phyloP scores from a whole-genome alignment of 805 yeast genomes.

The Myxozyma sirexii region DNA sequence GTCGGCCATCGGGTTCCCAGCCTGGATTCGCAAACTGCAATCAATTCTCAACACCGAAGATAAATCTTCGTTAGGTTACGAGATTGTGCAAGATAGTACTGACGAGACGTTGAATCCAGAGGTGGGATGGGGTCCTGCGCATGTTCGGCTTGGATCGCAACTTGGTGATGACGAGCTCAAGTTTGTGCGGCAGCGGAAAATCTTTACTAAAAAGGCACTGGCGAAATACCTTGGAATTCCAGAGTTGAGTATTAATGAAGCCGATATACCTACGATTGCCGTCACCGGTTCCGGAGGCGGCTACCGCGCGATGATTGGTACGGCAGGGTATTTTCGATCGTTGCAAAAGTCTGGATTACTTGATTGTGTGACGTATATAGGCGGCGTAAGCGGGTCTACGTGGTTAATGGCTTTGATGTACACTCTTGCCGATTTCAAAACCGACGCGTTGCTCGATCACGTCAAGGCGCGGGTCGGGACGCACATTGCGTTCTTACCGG shows the following conservation, averaged over 20 bases:
- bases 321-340: constrained; percentile 34
- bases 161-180: constrained; percentile 27
- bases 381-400: constrained; percentile 37
- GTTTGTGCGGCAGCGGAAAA: constrained; percentile 25
- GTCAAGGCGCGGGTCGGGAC: constrained; percentile 26
- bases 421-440: constrained; percentile 27
- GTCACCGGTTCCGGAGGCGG: constrained; percentile 39
- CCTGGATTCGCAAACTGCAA: constrained; percentile 24
- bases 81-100: constrained; percentile 23
- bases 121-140: constrained; percentile 27
- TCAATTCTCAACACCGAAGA: constrained; percentile 20
- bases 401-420: constrained; percentile 36
- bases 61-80: constrained; percentile 26
- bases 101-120: constrained; percentile 34
- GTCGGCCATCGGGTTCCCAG: constrained; percentile 5
- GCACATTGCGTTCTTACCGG: constrained; percentile 34
- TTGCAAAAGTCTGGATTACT: constrained; percentile 32
- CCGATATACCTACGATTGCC: constrained; percentile 36
- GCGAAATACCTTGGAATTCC: constrained; percentile 33
- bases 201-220: constrained; percentile 22
- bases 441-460: constrained; percentile 26
- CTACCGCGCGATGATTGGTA: constrained; percentile 35
- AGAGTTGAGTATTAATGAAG: constrained; percentile 24
- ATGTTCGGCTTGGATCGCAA: constrained; percentile 30
- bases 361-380: constrained; percentile 36